These are phyloP conservation scores for Coprinellus micaceus DNA, from an alignment of 768 basidiomycete species.

Conservation along the genomic window DNA sequence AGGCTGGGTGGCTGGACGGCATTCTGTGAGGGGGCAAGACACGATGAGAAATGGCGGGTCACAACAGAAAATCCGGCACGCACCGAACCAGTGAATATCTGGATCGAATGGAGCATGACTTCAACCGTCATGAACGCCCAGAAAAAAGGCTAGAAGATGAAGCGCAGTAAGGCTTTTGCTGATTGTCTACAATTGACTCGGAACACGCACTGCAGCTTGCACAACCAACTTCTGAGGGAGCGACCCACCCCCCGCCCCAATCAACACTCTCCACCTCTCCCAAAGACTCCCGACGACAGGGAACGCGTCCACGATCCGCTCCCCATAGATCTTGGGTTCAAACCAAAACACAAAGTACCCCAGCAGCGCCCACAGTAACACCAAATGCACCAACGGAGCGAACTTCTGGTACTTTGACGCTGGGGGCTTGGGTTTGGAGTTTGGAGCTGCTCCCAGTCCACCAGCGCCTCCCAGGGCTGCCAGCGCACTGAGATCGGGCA, in stretches of 20 bases:
- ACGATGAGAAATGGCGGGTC: neutral
- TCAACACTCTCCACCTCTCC: slow-evolving; percentile 63
- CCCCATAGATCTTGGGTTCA: slow-evolving; percentile 53
- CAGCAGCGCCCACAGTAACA: slow-evolving; percentile 61
- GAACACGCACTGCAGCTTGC: slow-evolving; percentile 51
- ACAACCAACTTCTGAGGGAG: slow-evolving; percentile 36
- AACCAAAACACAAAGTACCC: slow-evolving; percentile 64
- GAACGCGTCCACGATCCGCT: slow-evolving; percentile 26
- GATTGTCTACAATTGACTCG: neutral
- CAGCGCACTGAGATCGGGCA: slow-evolving; percentile 20
- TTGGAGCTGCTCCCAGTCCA: neutral
- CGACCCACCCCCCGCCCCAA: slow-evolving; percentile 32
- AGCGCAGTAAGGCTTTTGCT: slow-evolving; percentile 1
- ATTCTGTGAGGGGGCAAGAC: slow-evolving; percentile 36
- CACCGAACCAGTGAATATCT: slow-evolving; percentile 68
- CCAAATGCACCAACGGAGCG: slow-evolving; percentile 62
- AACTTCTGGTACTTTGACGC: slow-evolving; percentile 54
- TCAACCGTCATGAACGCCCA: slow-evolving; percentile 78
- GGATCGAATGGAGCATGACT: slow-evolving; percentile 65
- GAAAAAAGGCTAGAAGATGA: slow-evolving; percentile 73
- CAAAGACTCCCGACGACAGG: slow-evolving; percentile 29
- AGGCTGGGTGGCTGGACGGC: slow-evolving; percentile 56
- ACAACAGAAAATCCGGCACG: slow-evolving; percentile 21
- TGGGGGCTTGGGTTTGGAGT: slow-evolving; percentile 21
- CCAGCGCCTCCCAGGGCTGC: neutral